These are phyloP conservation scores for Saururus chinensis DNA, from an alignment of 164 flowering plant species.

Conservation along the genomic window DNA sequence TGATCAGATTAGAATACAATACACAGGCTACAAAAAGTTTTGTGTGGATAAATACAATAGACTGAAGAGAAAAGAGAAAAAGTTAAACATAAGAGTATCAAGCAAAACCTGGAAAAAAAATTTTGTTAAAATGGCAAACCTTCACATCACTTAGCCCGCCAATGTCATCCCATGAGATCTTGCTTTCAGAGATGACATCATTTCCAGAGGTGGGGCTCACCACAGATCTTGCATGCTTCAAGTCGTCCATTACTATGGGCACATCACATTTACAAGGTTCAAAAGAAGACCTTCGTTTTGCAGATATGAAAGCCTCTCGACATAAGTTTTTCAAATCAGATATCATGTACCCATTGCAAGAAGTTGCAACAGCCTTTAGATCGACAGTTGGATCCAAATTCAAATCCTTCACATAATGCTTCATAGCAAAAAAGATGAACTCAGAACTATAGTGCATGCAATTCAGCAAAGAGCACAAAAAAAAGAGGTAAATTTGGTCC, in stretches of 20 bases:
- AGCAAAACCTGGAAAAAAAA: no score
- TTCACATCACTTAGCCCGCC: constrained; percentile 82
- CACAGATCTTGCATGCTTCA: constrained; percentile 56
- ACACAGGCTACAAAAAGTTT: no score
- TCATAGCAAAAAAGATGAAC: constrained; percentile 7
- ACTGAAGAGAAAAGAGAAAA: neutral
- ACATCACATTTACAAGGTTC: constrained; percentile 13
- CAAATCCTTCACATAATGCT: constrained; percentile 78
- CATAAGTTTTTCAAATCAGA: constrained; percentile 94
- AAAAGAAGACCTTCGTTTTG: constrained; percentile 26
- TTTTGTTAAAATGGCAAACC: constrained; percentile 31
- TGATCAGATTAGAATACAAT: no score
- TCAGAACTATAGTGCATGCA: neutral
- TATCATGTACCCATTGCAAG: constrained; percentile 92
- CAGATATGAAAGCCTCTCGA: constrained; percentile 58
- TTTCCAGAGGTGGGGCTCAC: constrained; percentile 94
- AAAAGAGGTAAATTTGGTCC: neutral
- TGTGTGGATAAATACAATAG: no score
- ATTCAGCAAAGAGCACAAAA: no score
- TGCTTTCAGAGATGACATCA: constrained; percentile 77
- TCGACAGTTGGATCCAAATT: constrained; percentile 50
- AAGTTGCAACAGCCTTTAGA: constrained; percentile 62
- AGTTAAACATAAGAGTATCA: neutral
- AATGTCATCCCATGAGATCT: constrained; percentile 90
- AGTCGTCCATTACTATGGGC: constrained; percentile 51